Evolutionary conservation across 495 filamentous ascomycete species (phyloP), one percentile per base, ranked within the genome.

Genomic region (Aspergillus funiculosus): DNA sequence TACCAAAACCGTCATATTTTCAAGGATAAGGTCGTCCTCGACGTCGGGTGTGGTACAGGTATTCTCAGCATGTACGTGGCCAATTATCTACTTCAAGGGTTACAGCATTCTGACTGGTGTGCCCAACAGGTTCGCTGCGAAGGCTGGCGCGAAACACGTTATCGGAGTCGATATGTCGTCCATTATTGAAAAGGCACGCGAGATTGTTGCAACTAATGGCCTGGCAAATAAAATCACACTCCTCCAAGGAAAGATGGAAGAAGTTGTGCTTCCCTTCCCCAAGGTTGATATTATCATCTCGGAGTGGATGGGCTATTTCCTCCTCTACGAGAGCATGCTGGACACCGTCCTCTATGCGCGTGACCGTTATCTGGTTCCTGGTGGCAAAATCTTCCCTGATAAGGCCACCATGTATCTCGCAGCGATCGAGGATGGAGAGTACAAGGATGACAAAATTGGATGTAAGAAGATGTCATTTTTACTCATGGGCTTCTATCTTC

Each of bases 291-390:
- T 99, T 59, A 99, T 99, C 69, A 87, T 99, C 50, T 94, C 87
- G 22, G 92, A 99, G 71, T 99, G 92, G 92, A 99, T 99, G 92
- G 92, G 92, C 34, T 99, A 99, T 73, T 94, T 92, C 71, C 78
- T 99, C 34, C 79, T 97, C 30, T 99, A 96, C 71, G 92, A 99
- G 76, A 87, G 84, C 71, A 99, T 99, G 92, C 71, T 99, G 47
- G 91, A 95, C 49, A 94, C 87, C 27, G 94, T 99, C 10, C 80
- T 99, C 29, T 94, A 86, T 62, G 92, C 92, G 14, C 80, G 92
- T 55, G 91, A 99, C 75, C 79, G 73, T 47, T 99, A 97, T 71
- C 83, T 99, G 27, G 74, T 68, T 37, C 80, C 84, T 11, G 86
- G 80, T 51, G 92, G 92, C 22, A 75, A 94, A 47, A 89, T 96